Conservation (phyloP, 768 basidiomycete genomes). For the Pulveroboletus sp. region DNA sequence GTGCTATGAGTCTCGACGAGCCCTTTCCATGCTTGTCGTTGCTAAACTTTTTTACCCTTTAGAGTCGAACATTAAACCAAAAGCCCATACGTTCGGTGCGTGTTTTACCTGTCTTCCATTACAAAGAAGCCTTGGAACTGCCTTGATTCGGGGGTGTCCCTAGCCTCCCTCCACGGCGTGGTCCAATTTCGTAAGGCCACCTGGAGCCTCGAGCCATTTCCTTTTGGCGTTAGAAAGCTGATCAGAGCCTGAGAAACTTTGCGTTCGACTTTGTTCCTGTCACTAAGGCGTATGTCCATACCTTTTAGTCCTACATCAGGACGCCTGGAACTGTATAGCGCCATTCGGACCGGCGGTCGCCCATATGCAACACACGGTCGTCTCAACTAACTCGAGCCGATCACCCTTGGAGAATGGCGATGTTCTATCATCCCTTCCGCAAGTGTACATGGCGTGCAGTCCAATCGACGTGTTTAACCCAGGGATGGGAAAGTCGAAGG, state of each 20-base stretch:
- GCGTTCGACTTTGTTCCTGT: background rate
- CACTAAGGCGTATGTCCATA: too few relatives aligned
- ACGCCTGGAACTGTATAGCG: too few relatives aligned
- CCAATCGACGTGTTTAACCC: too few relatives aligned
- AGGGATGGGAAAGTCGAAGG: too few relatives aligned
- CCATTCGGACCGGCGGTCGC: too few relatives aligned
- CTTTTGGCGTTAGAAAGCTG: background rate
- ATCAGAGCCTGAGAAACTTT: background rate
- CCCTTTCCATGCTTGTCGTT: background rate
- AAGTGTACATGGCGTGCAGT: too few relatives aligned
- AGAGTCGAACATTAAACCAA: background rate
- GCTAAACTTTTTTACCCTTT: background rate
- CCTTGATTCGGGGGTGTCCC: background rate
- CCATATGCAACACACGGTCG: too few relatives aligned
- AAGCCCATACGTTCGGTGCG: background rate
- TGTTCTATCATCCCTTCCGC: too few relatives aligned
- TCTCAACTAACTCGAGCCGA: too few relatives aligned
- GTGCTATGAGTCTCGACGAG: background rate
- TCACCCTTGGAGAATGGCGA: too few relatives aligned
- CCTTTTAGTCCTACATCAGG: too few relatives aligned
- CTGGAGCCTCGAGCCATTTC: too few relatives aligned
- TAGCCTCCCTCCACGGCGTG: background rate
- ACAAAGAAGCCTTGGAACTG: background rate
- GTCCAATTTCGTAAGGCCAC: background rate
- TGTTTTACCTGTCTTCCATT: background rate